phyloP scores from a whole-genome alignment of 176 grass and related monocot species.

The Aegilops tauschii region DNA sequence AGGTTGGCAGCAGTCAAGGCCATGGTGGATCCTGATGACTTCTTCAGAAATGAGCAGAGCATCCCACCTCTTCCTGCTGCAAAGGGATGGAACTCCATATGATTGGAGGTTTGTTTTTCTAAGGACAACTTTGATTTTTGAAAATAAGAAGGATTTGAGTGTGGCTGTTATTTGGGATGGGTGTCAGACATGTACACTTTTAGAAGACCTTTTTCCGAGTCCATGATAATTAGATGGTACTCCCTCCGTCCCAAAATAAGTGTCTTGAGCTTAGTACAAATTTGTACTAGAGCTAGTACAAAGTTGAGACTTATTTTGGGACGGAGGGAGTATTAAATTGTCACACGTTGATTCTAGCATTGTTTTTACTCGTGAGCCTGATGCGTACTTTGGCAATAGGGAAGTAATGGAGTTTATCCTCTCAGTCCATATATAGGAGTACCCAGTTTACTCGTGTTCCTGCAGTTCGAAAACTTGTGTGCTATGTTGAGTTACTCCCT shows the following conservation, averaged over 20 bases:
- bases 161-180: too few relatives aligned
- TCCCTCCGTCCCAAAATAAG: too few relatives aligned
- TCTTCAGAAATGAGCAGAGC: background rate
- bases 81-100: slow-evolving; percentile 23
- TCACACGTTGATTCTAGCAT: background rate
- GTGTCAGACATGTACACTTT: background rate
- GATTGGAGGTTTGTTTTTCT: background rate
- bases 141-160: too few relatives aligned
- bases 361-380: background rate
- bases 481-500: background rate
- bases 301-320: too few relatives aligned
- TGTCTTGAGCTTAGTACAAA: too few relatives aligned
- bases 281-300: too few relatives aligned
- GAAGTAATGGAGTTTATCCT: background rate
- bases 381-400: background rate
- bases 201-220: background rate
- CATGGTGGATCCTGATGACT: background rate
- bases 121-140: too few relatives aligned
- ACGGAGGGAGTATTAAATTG: background rate
- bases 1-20: background rate
- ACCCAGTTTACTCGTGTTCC: background rate
- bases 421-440: background rate
- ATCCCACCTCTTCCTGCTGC: background rate
- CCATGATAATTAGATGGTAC: background rate
- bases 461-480: background rate